Evolutionary conservation across 768 basidiomycete genomes (phyloP), one percentile per base, ranked within the genome.

Genomic region (Rhizopogon salebrosus): DNA sequence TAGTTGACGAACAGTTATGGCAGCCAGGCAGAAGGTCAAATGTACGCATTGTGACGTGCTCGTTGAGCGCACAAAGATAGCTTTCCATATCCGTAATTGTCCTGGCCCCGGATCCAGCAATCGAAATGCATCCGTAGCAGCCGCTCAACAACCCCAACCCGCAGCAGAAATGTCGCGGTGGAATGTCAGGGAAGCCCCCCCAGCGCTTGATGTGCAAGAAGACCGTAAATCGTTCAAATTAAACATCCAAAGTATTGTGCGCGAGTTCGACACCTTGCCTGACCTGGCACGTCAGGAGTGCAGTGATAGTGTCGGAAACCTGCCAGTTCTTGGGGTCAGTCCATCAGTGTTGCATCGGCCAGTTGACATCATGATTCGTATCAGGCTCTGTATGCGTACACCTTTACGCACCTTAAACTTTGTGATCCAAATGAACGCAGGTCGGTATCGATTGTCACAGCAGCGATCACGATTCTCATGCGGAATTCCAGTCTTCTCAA

Each of bases 351-450:
- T 13, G 36, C 48, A 45, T n/a, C 34, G 18, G 6, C 51, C 51
- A 16, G 2, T 36, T 18, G 23, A 35, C 16, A 35, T 11, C 7
- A 52, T 62, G 60, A 41, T 64, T 31, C 8, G 34, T 22, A 14
- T 29, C 24, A 66, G 64, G 66, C 62, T 36, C 36, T 66, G 42
- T 58, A 67, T 6, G 67, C 65, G 24, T 67, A 69, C 38, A 56
- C 57, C 3, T 66, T 62, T 27, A 66, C 67, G 6, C 67, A 66
- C 46, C 26, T 66, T 23, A 24, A 57, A 10, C 5, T 18, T 37
- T 66, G 65, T 24, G 38, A 54, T 49, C 43, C 34, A 29, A 55
- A 48, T 23, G 22, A 57, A 37, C 57, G 46, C 60, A 1, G 56
- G 45, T 43, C 4, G 14, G 11, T 51, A 53, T 14, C 49, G 55